A percentile compares a stretch with the other conserved stretches of the same genome.
Conservation (phyloP, 164 flowering plant species). For the Tetracentron sinense region DNA sequence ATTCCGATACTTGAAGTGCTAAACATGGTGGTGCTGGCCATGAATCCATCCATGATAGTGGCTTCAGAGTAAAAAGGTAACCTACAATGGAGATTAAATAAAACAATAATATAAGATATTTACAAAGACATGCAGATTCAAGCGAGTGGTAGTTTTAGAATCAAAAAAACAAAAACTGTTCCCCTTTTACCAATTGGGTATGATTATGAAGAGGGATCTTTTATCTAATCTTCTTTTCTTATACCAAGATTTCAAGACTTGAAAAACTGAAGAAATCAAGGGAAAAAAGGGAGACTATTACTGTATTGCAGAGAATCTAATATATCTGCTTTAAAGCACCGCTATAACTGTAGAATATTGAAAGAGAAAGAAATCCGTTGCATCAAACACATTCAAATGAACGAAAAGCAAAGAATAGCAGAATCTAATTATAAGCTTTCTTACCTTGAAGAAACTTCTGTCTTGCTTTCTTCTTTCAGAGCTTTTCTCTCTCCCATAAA, state of each 20-base stretch:
- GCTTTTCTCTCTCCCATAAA: not conserved
- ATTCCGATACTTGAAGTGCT: not conserved
- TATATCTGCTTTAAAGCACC: too few relatives aligned
- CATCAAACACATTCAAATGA: not conserved
- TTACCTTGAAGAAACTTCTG: not conserved
- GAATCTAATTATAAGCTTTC: not conserved
- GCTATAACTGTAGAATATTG: too few relatives aligned
- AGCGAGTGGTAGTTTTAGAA: too few relatives aligned
- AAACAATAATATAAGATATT: too few relatives aligned
- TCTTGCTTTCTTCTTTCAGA: not conserved
- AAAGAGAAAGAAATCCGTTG: not conserved
- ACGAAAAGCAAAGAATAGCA: not conserved
- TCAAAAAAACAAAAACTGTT: too few relatives aligned
- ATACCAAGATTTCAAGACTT: too few relatives aligned
- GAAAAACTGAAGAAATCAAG: too few relatives aligned
- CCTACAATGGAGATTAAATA: not conserved
- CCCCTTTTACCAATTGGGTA: too few relatives aligned
- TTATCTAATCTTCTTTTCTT: too few relatives aligned
- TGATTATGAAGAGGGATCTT: too few relatives aligned
- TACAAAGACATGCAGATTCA: too few relatives aligned
- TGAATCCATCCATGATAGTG: not conserved
- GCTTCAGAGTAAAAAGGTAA: not conserved
- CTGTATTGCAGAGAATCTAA: not conserved
- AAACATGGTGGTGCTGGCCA: too few relatives aligned
- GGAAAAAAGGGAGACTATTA: not conserved